Evolutionary conservation across 371 early-diverging fungal genomes (phyloP).

Genomic region (Mucor lusitanicus): DNA sequence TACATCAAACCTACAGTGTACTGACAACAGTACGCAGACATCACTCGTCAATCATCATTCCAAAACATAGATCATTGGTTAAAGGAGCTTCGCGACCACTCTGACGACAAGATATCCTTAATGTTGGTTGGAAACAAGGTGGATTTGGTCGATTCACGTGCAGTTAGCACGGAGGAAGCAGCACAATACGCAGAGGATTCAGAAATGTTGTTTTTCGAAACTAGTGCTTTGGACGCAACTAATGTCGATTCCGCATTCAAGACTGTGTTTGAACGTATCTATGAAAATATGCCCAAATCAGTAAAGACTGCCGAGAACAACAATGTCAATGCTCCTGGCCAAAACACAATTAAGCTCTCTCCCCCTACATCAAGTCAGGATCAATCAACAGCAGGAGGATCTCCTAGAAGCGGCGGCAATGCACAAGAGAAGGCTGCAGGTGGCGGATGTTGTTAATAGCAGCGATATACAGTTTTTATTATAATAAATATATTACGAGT

Average conservation of each 20-base stretch:
- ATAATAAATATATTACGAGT: neutral
- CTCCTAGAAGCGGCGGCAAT: neutral
- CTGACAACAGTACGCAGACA: constrained; percentile 59
- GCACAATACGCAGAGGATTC: constrained; percentile 77
- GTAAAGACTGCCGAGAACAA: constrained; percentile 16
- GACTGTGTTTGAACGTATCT: constrained; percentile 21
- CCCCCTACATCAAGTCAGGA: constrained; percentile 23
- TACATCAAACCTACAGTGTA: neutral
- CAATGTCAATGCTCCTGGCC: constrained; percentile 16
- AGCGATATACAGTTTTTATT: too few species aligned
- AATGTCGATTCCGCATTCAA: constrained; percentile 84
- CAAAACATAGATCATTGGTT: constrained; percentile 93
- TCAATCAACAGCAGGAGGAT: neutral
- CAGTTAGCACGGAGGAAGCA: constrained; percentile 70
- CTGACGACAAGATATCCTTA: constrained; percentile 89
- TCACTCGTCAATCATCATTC: constrained; percentile 95
- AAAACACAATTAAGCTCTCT: constrained; percentile 36
- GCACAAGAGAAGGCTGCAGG: neutral
- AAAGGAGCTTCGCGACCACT: constrained; percentile 96
- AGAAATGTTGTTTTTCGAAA: constrained; percentile 88
- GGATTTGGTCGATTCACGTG: constrained; percentile 82
- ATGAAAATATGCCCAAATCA: constrained; percentile 31
- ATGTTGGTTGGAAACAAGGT: constrained; percentile 99
- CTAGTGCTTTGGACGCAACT: constrained; percentile 88
- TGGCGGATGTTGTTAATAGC: neutral